These are phyloP conservation scores for Tolypocladium paradoxum DNA, from an alignment of 2,329 filamentous ascomycete species.

Conservation along the genomic window DNA sequence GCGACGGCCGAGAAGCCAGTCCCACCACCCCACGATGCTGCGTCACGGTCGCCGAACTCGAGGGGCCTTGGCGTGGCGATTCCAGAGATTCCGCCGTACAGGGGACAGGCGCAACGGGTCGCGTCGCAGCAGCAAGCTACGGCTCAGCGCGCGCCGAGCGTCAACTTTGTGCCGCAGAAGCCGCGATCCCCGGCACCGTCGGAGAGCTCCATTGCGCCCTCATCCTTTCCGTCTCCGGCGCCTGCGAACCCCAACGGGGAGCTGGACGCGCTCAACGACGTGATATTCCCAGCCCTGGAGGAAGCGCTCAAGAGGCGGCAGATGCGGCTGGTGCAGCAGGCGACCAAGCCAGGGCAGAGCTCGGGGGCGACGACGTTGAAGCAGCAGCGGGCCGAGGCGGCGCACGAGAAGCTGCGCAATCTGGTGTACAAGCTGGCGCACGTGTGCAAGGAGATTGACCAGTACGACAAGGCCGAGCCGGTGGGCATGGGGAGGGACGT, in stretches of 20 bases:
- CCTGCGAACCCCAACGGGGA: conserved; percentile 53
- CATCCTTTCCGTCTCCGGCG: conserved; percentile 45
- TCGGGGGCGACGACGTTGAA: conserved; percentile 40
- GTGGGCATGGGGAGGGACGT: conserved; percentile 93
- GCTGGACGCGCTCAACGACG: conserved; percentile 77
- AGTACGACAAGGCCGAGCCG: conserved; percentile 73
- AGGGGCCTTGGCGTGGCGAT: conserved; percentile 31
- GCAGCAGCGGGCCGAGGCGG: conserved; percentile 56
- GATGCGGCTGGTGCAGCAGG: conserved; percentile 46
- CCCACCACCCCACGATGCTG: conserved; percentile 22
- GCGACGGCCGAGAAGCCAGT: conserved; percentile 10
- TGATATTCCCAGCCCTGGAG: conserved; percentile 87
- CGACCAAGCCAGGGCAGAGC: conserved; percentile 28
- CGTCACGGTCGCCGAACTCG: conserved; percentile 25
- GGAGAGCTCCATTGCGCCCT: conserved; percentile 24
- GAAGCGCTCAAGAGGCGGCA: conserved; percentile 77
- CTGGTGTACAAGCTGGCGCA: conserved; percentile 74
- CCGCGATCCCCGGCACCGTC: conserved; percentile 19
- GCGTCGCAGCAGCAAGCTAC: conserved; percentile 16
- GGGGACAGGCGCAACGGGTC: conserved; percentile 23
- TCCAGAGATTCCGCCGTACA: conserved; percentile 45
- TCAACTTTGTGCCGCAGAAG: conserved; percentile 11
- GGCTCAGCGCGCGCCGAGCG: conserved; percentile 10
- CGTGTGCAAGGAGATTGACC: conserved; percentile 82
- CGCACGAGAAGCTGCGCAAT: conserved; percentile 73